phyloP scores from a whole-genome alignment of 2,329 filamentous ascomycete species.

The Beauveria rudraprayagi region DNA sequence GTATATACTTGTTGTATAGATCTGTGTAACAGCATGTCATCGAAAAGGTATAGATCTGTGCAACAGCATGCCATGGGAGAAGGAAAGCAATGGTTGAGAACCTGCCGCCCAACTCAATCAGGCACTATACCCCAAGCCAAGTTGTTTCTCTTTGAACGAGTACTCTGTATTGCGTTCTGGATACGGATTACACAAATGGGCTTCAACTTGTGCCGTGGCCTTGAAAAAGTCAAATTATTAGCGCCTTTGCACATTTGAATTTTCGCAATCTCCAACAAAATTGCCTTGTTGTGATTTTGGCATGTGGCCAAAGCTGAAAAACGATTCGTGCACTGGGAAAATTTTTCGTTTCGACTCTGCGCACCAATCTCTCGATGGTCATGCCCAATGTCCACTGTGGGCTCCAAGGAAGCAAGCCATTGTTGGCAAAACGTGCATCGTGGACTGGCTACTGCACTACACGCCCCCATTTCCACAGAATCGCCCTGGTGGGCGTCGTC shows the following conservation, averaged over 20 bases:
- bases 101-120: too few relatives aligned
- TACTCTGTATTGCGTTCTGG: too few relatives aligned
- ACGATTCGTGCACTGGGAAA: neutral
- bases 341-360: neutral
- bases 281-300: neutral
- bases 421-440: constrained; percentile 6
- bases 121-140: too few relatives aligned
- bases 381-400: neutral
- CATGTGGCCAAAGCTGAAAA: neutral
- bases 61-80: too few relatives aligned
- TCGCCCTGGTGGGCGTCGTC: neutral
- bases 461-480: constrained; percentile 5
- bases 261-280: neutral
- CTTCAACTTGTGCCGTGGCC: too few relatives aligned
- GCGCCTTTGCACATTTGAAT: neutral
- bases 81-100: too few relatives aligned
- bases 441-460: constrained; percentile 5
- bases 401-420: neutral
- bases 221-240: neutral
- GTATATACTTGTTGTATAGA: too few relatives aligned
- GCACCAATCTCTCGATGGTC: neutral
- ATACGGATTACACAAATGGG: too few relatives aligned
- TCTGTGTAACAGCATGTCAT: too few relatives aligned
- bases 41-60: too few relatives aligned
- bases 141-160: too few relatives aligned